Percentiles rank a stretch among this genome's conserved stretches.
Evolutionary conservation across 169 alveolate species (phyloP).

Genomic region (Plasmodium vinckei): DNA sequence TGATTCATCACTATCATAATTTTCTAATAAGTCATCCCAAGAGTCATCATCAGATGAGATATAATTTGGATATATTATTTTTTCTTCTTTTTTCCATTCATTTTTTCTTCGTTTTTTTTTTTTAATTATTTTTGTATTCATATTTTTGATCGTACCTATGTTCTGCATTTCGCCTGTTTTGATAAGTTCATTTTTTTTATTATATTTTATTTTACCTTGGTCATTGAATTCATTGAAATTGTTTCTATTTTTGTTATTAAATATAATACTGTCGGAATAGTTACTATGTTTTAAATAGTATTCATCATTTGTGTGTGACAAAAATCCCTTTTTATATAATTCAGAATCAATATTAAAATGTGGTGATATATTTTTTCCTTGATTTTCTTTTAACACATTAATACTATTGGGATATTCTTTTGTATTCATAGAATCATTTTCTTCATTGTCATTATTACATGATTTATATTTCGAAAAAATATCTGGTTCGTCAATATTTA

Average conservation of each 20-base stretch:
- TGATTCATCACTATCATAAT: slow-evolving; percentile 71
- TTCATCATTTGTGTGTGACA: background rate
- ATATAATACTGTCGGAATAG: slow-evolving; percentile 2
- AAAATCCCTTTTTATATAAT: background rate
- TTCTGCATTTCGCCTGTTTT: background rate
- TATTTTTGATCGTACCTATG: no score
- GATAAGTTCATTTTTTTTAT: background rate
- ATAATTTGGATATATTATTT: background rate
- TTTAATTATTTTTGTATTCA: background rate
- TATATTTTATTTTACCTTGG: background rate
- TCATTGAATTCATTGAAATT: background rate
- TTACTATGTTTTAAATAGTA: slow-evolving; percentile 8
- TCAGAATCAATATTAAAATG: background rate
- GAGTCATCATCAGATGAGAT: slow-evolving; percentile 70
- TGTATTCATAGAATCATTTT: background rate
- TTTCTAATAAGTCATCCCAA: slow-evolving; percentile 61
- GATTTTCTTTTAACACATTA: background rate
- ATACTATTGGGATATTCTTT: background rate
- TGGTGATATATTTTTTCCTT: background rate
- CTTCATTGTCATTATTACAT: background rate
- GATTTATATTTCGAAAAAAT: background rate
- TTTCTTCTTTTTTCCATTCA: slow-evolving; percentile 8
- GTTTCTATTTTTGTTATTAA: slow-evolving; percentile 12
- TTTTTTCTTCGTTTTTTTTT: slow-evolving; percentile 10
- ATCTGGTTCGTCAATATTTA: background rate